Evolutionary conservation across 2,329 filamentous ascomycete species (phyloP), one percentile per base, ranked within the genome.

Genomic region (Hysterium pulicare): DNA sequence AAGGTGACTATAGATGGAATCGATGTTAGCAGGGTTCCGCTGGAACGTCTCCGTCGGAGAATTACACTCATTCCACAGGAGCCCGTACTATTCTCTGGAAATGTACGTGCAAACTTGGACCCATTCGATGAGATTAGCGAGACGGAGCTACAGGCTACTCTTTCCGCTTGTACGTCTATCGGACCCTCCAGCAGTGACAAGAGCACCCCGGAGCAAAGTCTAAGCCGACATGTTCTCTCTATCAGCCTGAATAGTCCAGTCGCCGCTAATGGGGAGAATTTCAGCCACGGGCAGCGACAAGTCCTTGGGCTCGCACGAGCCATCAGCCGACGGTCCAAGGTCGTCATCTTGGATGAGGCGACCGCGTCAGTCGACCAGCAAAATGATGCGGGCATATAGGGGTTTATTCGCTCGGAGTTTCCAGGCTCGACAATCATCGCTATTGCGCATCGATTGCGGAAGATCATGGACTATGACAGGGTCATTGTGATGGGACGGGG

Each of bases 1-100:
- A 85, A 83, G 61, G 94, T 96, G 46, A 58, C 90, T 19, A 87
- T 96, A 40, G 90, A 96, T 54, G 84, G 82, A 46, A 71, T 95
- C n/a, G 87, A 95, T 56, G 89, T 95, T 60, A 82, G 87, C 42
- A 73, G 76, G 45, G 94, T 96, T 49, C 90, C 90, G 5, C 78
- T 96, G 15, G 84, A 86, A 48, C 89, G 95, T 67, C 74, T 96
- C 51, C 84, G 90, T 40, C 84, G 93, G 66, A 83, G 86, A 24
- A 90, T 96, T 57, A 95, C 90, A 0, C 95, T 96, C 62, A 90
- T 96, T 39, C 90, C 90, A 9, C 90, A 96, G 69, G 90, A 96
- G 59, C 90, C 87, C 43, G 95, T 89, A 0, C 75, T 95, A 1
- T 95, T 95, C 68, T 89, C 82, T 10, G 90, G 90, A 47, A 95